Evolutionary conservation across 2,329 filamentous ascomycete genomes (phyloP), one percentile per base, ranked within the genome.

Genomic region (Chrysosphaeria jannelii): DNA sequence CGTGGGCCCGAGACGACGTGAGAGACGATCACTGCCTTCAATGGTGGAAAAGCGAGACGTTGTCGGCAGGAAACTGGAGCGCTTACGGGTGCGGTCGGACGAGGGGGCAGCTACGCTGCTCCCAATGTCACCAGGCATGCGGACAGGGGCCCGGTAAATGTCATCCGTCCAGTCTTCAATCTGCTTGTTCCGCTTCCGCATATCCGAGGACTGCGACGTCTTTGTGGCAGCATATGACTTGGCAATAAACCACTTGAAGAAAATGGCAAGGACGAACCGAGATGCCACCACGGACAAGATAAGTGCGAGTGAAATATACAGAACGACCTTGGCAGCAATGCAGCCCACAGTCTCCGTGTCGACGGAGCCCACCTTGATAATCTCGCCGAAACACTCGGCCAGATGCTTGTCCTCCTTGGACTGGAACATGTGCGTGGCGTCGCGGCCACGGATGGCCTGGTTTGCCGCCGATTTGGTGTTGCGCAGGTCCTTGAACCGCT

Each of bases 131-230:
- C 64, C 85, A 4, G 68, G 59, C 31, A 91, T 53, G 33, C 78
- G 71, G 25, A 70, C 66, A 13, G 78, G 76, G 4, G 81, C 72
- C 20, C 78, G 71, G 44, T 97, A 93, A 35, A 97, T 97, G 38
- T 97, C 85, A 32, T 93, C 75, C 9, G 69, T 70, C 85, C 85
- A 97, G 36, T 91, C 81, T 43, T 97, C 85, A 32, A 97, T 97
- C 46, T 93, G 78, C 34, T 70, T 65, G 34, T 79, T 70, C 28
- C 85, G 66, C 46, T 79, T 70, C 41, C 81, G 78, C 32, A 67
- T 62, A 40, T 85, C 63, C 5, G 67, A 64, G 10, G 63, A 64
- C 42, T 89, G 68, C 3, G 75, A 81, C 1, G 81, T 89, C 45
- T 75, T 90, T 22, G 57, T 48, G 1, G 81, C 75, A 4, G 69